Percentiles rank a stretch among this genome's conserved stretches.
These are phyloP conservation scores for Melaleuca alternifolia DNA, from an alignment of 345 rosid species.

Conservation along the genomic window DNA sequence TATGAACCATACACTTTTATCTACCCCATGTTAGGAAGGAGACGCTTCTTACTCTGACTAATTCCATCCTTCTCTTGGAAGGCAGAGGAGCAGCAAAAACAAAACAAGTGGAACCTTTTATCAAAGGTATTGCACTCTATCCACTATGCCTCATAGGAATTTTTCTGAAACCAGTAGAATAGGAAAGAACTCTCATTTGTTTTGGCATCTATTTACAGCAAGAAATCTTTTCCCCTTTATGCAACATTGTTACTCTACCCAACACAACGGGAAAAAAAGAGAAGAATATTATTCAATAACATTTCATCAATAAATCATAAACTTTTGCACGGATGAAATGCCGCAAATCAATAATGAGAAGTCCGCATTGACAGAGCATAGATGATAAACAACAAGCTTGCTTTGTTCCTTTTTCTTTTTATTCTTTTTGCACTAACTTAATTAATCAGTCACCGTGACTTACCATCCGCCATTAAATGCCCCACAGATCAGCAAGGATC, in stretches of 20 bases:
- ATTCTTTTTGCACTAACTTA: neutral
- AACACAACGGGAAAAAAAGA: neutral
- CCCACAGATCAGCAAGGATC: neutral
- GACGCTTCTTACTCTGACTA: neutral
- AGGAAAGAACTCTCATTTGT: neutral
- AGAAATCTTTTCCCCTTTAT: neutral
- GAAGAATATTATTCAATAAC: neutral
- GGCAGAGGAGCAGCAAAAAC: neutral
- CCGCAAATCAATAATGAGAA: neutral
- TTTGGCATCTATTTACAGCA: neutral
- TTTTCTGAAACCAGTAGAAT: neutral
- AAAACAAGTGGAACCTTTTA: neutral
- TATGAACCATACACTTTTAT: neutral
- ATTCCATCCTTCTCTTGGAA: neutral
- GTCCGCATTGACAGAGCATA: neutral
- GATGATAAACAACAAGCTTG: neutral
- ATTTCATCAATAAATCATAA: neutral
- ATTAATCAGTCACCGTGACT: neutral
- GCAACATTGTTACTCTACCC: neutral
- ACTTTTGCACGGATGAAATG: neutral
- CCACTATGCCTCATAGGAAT: neutral
- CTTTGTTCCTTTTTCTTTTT: too few relatives aligned
- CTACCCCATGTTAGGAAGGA: neutral
- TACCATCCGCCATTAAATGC: neutral
- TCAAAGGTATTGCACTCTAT: neutral